Base-by-base conservation (phyloP, 2,329 filamentous ascomycete genomes). In the Cercospora janseana region DNA sequence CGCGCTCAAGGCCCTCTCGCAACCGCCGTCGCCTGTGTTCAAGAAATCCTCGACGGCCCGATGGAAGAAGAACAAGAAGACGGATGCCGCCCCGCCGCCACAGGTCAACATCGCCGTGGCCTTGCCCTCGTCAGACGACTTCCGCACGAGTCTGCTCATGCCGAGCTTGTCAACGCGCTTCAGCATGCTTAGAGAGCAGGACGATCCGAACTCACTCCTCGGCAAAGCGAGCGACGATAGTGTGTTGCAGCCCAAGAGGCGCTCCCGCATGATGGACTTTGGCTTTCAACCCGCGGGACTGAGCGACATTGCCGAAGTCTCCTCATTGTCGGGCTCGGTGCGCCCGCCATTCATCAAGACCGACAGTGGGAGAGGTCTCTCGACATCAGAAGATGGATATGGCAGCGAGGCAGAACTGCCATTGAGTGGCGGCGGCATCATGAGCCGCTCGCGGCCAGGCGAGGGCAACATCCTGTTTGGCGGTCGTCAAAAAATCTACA, bases 181-280 rank as follows among this genome's bases (percentile, higher is more conserved):
- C 69, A 97, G 92, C 60, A 97, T 97, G 92, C 75, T 97, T 24
- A 79, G 89, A 63, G 92, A 96, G 69, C 92, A 96, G 68, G 91
- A 96, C 67, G 90, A 96, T 63, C 92, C 92, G 1, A 85, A 76
- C 55, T 92, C 89, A 2, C 87, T 90, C 67, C 79, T 96, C 24
- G 92, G 92, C 51, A 96, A 97, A 70, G 92, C 92, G 12, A 93
- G 87, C 69, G 92, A 97, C 66, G 92, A 96, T 69, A 96, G 91
- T 60, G 91, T 97, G 3, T 72, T 97, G 15, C 87, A 83, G 56
- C 87, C 87, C 3, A 91, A 88, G 63, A 81, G 89, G 46, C 85
- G 87, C 57, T 95, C 91, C 0, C 81, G 86, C 51, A 71, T 94
- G 58, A 77, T 82, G 66, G 83, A 94, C 51, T 88, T 87, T 63